Evolutionary conservation across 2,329 filamentous ascomycete species (phyloP), one percentile per base, ranked within the genome.

Genomic region (Colletotrichum sp.): DNA sequence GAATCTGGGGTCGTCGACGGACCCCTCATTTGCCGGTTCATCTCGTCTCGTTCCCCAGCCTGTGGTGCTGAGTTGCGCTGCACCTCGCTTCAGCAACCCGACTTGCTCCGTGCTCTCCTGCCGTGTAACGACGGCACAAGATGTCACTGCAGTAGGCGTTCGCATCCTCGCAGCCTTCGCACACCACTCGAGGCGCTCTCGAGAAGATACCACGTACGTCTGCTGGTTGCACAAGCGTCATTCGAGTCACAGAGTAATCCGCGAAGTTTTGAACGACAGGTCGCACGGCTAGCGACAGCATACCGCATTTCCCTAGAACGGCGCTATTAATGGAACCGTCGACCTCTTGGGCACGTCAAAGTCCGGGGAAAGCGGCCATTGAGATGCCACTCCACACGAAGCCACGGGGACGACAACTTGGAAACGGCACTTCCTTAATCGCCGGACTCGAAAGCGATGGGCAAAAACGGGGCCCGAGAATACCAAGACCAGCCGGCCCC

Each of bases 51-150:
- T 13, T 43, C 55, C 64, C 32, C 61, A 30, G 66, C 55, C 34
- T 63, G 57, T 28, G 24, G 61, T 28, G 63, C 57, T 64, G 57
- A 75, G 24, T 24, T 72, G 52, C 63, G 69, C 70, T 68, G 57
- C 64, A 65, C 30, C 59, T 75, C 64, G 59, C 73, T 65, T 69
- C 70, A 63, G 34, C 21, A 73, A 34, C 57, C 73, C 70, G 73
- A 69, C 32, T 36, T 64, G 70, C 73, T 68, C 70, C 73, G 73
- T 75, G 48, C 73, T 68, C 61, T 30, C 16, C 67, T 75, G 73
- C 57, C 57, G 59, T 75, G 73, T 68, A 73, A 75, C 73, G 59
- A 75, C 73, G 70, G 73, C 73, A 75, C 64, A 75, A 59, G 39
- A 75, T 65, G 73, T 68, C 73, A 75, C 73, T 36, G 30, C 43